Base-by-base conservation (phyloP, 192 early-diverging fungal species). In the Backusella macrospora region DNA sequence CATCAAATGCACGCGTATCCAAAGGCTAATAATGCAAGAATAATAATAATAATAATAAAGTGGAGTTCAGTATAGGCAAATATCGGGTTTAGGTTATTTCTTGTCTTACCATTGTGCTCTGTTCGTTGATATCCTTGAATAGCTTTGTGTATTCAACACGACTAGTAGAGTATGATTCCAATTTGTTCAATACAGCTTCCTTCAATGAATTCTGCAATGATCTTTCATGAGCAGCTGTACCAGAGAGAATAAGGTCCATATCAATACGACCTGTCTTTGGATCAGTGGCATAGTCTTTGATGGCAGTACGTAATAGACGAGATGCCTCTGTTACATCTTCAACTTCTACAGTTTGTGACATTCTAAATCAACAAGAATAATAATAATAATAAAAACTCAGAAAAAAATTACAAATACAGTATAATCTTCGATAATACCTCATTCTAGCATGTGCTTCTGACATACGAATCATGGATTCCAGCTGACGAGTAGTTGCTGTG, bases 391-490 rank as follows among this genome's bases (percentile, higher is more conserved):
- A 37, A 52, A 21, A 84, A 39, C 29, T 47, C 37, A 29, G 55
- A 59, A 14, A 39, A 48, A 67, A 62, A 16, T 70, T 23, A 18
- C 46, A 29, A 40, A 23, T 12, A 46, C 12, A 14, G 14, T 45
- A 23, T 83, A 80, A 44, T 73, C 1, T 39, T 6, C 8, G 44
- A 21, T 34, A 34, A 1, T 75, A 89, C 88, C 88, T 83, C 93
- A 98, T 92, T 63, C 90, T 88, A 68, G 97, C 97, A 68, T 95
- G 92, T 3, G 95, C 96, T 75, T 99, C 96, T 14, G 94, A 76
- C 79, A 99, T 86, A 62, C 97, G 92, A 80, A 98, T 96, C 96
- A 99, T 98, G 6, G 94, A 96, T 85, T 98, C 98, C 9, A 98
- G 87, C 80, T 98, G 96, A 62, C 96, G 86, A 4, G 96, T 96